Evolutionary conservation across 208 protist genomes (phyloP).

Genomic region (Angomonas desouzai): DNA sequence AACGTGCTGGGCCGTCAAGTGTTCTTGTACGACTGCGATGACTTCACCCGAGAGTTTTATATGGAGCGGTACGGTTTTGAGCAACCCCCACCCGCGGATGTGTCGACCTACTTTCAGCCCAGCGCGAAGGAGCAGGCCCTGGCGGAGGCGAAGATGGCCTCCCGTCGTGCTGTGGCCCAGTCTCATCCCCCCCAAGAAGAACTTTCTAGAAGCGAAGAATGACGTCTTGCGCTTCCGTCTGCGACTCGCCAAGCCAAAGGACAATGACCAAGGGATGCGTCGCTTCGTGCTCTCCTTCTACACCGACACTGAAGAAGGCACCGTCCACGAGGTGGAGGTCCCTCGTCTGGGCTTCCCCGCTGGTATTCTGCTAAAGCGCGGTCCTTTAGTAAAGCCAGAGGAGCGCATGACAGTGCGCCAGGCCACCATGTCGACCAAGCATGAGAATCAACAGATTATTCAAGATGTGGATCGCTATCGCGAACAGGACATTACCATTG

Average conservation of each 20-base stretch:
- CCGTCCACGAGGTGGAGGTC: slow-evolving; percentile 63
- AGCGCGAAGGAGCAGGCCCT: slow-evolving; percentile 9
- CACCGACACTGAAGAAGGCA: slow-evolving; percentile 87
- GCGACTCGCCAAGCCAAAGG: slow-evolving; percentile 41
- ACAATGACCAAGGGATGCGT: slow-evolving; percentile 45
- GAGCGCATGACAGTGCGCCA: slow-evolving; percentile 29
- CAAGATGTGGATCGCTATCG: slow-evolving; percentile 35
- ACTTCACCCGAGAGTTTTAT: slow-evolving; percentile 91
- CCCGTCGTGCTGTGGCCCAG: not conserved
- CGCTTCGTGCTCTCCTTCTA: slow-evolving; percentile 82
- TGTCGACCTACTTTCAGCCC: slow-evolving; percentile 32
- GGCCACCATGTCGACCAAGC: slow-evolving; percentile 12
- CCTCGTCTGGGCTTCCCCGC: slow-evolving; percentile 69
- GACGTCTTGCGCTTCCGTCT: slow-evolving; percentile 78
- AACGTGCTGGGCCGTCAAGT: slow-evolving; percentile 79
- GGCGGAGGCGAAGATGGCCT: slow-evolving; percentile 5
- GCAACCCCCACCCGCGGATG: slow-evolving; percentile 45
- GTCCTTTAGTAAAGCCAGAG: slow-evolving; percentile 52
- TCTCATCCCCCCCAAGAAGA: not conserved
- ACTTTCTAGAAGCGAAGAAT: slow-evolving; percentile 17
- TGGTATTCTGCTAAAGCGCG: slow-evolving; percentile 78
- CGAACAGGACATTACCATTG: slow-evolving; percentile 61
- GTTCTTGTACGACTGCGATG: slow-evolving; percentile 93
- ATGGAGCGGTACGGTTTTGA: slow-evolving; percentile 45
- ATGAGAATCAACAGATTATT: slow-evolving; percentile 16